These are phyloP conservation scores for Diaporthe velutina DNA, from an alignment of 2,329 filamentous ascomycete species.

Conservation along the genomic window DNA sequence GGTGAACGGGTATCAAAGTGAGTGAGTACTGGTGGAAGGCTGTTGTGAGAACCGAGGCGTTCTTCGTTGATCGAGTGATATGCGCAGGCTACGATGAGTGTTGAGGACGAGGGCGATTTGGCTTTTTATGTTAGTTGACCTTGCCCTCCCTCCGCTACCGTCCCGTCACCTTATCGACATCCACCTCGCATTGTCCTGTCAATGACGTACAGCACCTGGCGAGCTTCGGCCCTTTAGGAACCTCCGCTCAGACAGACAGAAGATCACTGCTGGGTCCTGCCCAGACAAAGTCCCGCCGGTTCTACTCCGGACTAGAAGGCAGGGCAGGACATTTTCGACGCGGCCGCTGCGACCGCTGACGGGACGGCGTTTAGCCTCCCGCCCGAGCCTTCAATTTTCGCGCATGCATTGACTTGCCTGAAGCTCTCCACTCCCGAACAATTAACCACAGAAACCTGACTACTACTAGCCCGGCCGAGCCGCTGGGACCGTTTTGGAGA, in stretches of 20 bases:
- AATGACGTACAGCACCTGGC: constrained; percentile 13
- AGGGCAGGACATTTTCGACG: constrained; percentile 1
- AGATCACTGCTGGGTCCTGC: constrained; percentile 4
- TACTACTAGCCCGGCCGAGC: background rate
- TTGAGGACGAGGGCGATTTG: background rate
- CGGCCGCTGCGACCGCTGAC: background rate
- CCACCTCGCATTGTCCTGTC: constrained; percentile 13
- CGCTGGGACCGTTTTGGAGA: background rate
- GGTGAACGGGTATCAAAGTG: background rate
- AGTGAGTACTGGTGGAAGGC: background rate
- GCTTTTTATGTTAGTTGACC: background rate
- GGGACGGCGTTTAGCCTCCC: background rate
- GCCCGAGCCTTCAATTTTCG: background rate
- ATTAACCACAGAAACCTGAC: background rate
- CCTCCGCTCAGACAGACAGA: background rate
- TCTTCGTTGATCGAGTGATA: background rate
- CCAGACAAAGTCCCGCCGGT: background rate
- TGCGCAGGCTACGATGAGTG: background rate
- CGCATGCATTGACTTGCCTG: background rate
- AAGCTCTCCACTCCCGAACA: background rate
- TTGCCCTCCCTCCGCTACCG: background rate
- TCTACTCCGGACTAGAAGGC: background rate
- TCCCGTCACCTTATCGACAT: background rate
- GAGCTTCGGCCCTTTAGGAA: background rate
- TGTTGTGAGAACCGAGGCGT: background rate